Evolutionary conservation across 768 basidiomycete species (phyloP).

Genomic region (Tylopilus intermedius): DNA sequence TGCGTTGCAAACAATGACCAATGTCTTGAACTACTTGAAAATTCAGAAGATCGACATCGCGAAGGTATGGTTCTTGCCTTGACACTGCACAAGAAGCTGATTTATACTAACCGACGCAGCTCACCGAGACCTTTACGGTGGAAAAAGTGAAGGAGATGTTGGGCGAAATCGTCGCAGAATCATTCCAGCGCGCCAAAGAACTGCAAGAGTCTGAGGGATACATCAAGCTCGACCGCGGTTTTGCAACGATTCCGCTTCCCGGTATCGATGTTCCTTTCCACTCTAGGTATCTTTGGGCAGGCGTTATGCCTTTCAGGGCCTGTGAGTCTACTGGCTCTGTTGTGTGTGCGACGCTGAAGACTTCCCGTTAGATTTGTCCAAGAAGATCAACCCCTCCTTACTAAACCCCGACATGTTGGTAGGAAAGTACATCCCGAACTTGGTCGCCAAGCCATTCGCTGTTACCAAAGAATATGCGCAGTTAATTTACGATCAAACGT

Average conservation of each 20-base stretch:
- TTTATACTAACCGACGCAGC: conserved; percentile 37
- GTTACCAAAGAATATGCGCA: conserved; percentile 86
- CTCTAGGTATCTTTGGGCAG: conserved; percentile 98
- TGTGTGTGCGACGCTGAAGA: not conserved
- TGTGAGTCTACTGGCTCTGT: conserved; percentile 50
- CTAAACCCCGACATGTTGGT: conserved; percentile 93
- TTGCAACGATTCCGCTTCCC: conserved; percentile 90
- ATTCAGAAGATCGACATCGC: conserved; percentile 91
- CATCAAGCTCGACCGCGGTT: conserved; percentile 94
- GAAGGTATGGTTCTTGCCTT: conserved; percentile 46
- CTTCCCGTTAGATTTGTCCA: conserved; percentile 69
- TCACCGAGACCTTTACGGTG: conserved; percentile 81
- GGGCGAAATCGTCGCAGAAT: conserved; percentile 82
- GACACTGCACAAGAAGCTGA: not conserved
- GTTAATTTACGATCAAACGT: conserved; percentile 93
- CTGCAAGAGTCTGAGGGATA: conserved; percentile 79
- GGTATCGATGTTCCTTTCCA: conserved; percentile 99
- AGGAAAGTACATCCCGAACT: conserved; percentile 95
- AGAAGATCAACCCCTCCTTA: conserved; percentile 91
- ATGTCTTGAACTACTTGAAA: conserved; percentile 95
- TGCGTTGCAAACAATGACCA: conserved; percentile 89
- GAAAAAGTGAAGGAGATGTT: conserved; percentile 98
- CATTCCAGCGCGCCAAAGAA: conserved; percentile 67
- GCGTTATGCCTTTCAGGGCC: conserved; percentile 94
- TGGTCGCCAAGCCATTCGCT: conserved; percentile 84